These are phyloP conservation scores for Hibiscus syriacus DNA, from an alignment of 345 rosid species.

Conservation along the genomic window DNA sequence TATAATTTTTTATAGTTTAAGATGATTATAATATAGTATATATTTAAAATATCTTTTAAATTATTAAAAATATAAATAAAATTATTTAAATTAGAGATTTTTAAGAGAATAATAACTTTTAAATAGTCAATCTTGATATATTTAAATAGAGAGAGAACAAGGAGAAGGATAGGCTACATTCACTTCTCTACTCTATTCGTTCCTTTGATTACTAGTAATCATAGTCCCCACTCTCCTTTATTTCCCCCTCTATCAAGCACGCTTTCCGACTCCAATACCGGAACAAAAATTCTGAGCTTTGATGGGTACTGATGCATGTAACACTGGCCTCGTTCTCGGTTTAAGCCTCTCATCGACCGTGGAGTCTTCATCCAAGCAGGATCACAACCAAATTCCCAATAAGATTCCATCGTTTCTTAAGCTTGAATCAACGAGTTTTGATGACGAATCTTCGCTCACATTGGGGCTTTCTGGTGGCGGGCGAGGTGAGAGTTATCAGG, in stretches of 20 bases:
- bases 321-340: slow-evolving; percentile 60
- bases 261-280: background rate
- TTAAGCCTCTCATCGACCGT: slow-evolving; percentile 43
- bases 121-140: slow-evolving; percentile 67
- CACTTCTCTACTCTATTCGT: slow-evolving; percentile 38
- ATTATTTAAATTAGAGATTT: no score
- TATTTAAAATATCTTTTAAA: no score
- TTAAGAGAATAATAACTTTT: no score
- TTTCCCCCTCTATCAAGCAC: background rate
- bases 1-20: no score
- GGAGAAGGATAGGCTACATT: slow-evolving; percentile 29
- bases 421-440: slow-evolving; percentile 16
- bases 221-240: no score
- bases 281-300: background rate
- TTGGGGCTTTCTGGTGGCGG: slow-evolving; percentile 35
- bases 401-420: slow-evolving; percentile 9
- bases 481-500: slow-evolving; percentile 21
- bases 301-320: slow-evolving; percentile 56
- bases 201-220: slow-evolving; percentile 55
- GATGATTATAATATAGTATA: no score
- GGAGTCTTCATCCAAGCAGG: slow-evolving; percentile 20
- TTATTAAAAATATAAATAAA: no score
- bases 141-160: slow-evolving; percentile 14
- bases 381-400: background rate
- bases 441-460: slow-evolving; percentile 37